These are phyloP conservation scores for Curvularia hawaiiensis DNA, from an alignment of 2,329 filamentous ascomycete species.

Conservation along the genomic window DNA sequence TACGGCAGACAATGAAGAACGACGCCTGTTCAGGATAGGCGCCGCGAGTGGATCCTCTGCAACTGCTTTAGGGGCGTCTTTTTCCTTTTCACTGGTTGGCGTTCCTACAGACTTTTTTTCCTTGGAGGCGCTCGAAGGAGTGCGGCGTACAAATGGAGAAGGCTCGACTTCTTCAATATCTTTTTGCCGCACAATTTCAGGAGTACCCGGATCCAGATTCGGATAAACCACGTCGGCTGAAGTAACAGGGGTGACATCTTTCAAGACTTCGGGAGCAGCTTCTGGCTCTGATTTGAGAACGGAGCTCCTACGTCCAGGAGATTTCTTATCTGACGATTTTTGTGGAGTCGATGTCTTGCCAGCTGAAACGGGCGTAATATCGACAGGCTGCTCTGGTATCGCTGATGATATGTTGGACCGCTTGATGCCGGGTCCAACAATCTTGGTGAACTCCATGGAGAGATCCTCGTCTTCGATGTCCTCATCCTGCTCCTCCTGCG, in stretches of 20 bases:
- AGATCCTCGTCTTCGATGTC: slow-evolving; percentile 48
- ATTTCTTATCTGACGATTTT: slow-evolving; percentile 36
- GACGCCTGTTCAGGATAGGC: slow-evolving; percentile 42
- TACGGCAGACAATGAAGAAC: slow-evolving; percentile 41
- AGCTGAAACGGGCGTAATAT: slow-evolving; percentile 11
- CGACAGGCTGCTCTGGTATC: slow-evolving; percentile 29
- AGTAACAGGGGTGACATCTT: slow-evolving; percentile 30
- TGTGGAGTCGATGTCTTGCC: slow-evolving; percentile 29
- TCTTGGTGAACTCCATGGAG: slow-evolving; percentile 60
- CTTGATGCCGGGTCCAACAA: slow-evolving; percentile 52
- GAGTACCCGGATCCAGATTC: slow-evolving; percentile 36
- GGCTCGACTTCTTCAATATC: slow-evolving; percentile 41
- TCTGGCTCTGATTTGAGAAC: slow-evolving; percentile 12
- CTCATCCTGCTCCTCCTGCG: slow-evolving; percentile 5
- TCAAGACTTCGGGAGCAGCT: slow-evolving; percentile 19
- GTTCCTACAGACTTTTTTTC: slow-evolving; percentile 25
- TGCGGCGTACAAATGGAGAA: slow-evolving; percentile 41
- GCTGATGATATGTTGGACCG: slow-evolving; percentile 19
- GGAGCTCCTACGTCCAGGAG: slow-evolving; percentile 21
- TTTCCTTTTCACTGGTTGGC: slow-evolving; percentile 25
- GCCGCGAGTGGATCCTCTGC: slow-evolving; percentile 43
- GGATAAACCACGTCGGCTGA: slow-evolving; percentile 32
- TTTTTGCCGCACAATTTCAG: slow-evolving; percentile 34
- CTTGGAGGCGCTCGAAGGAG: slow-evolving; percentile 28
- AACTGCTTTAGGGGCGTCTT: slow-evolving; percentile 25